Conservation (phyloP, 805 yeast genomes). For the Cyberlindnera suaveolens region DNA sequence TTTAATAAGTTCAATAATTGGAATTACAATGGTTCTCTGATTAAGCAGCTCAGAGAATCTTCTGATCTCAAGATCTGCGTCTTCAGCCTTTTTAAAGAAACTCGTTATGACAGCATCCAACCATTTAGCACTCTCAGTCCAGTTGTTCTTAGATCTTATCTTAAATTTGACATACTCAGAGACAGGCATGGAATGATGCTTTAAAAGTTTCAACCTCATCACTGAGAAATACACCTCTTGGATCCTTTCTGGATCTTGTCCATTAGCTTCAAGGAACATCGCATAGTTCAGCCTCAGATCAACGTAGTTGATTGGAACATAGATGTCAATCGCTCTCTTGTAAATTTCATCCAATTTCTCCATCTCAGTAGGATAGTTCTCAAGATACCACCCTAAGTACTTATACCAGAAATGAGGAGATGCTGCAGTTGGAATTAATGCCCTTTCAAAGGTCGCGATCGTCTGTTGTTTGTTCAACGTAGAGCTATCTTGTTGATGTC, state of each 20-base stretch:
- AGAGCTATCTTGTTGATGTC: conserved; percentile 19
- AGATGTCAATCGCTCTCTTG: conserved; percentile 42
- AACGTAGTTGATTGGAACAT: conserved; percentile 23
- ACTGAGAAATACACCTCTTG: conserved; percentile 18
- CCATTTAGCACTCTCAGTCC: conserved; percentile 16
- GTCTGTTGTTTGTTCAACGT: conserved; percentile 23
- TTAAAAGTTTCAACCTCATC: conserved; percentile 4
- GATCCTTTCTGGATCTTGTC: conserved; percentile 9
- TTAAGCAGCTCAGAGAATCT: conserved; percentile 31
- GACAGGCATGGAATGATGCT: conserved; percentile 13
- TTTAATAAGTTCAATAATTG: conserved; percentile 31
- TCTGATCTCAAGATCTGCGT: conserved; percentile 12
- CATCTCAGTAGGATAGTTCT: conserved; percentile 21
- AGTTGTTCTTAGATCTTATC: conserved; percentile 15
- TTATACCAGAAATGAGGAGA: conserved; percentile 62
- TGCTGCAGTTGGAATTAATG: conserved; percentile 61
- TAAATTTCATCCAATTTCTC: conserved; percentile 39
- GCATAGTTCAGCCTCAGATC: conserved; percentile 20
- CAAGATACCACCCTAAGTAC: conserved; percentile 50
- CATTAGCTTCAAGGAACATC: conserved; percentile 12
- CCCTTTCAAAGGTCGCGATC: conserved; percentile 58
- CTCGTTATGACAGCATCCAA: conserved; percentile 20
- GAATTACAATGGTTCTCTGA: conserved; percentile 34
- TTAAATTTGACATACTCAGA: conserved; percentile 20
- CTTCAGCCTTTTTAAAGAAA: conserved; percentile 13